Evolutionary conservation across 164 flowering plant genomes (phyloP).

Genomic region (Magnolia changhungtana): DNA sequence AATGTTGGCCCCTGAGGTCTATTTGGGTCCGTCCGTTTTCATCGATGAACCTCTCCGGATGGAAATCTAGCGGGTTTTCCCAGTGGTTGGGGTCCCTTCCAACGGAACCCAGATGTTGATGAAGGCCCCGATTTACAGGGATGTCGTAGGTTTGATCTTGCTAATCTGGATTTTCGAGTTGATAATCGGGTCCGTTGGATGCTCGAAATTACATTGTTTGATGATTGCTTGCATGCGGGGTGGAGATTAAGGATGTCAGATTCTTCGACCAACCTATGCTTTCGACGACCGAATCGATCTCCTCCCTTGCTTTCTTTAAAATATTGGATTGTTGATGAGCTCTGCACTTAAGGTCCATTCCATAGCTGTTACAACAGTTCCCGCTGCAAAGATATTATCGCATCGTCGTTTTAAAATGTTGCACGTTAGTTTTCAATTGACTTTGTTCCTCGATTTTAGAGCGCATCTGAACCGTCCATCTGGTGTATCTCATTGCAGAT

Average conservation of each 20-base stretch:
- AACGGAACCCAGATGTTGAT: slow-evolving; percentile 58
- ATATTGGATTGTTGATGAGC: slow-evolving; percentile 37
- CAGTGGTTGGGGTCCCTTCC: slow-evolving; percentile 53
- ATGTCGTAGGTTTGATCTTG: slow-evolving; percentile 38
- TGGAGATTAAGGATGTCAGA: slow-evolving; percentile 31
- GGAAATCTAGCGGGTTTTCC: slow-evolving; percentile 49
- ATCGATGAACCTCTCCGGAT: slow-evolving; percentile 54
- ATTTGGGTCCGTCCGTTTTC: slow-evolving; percentile 10
- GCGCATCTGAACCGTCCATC: no score
- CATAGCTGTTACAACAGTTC: slow-evolving; percentile 37
- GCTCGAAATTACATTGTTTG: no score
- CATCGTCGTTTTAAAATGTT: not conserved
- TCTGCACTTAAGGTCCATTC: slow-evolving; percentile 59
- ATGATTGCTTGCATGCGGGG: slow-evolving; percentile 41
- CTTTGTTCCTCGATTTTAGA: no score
- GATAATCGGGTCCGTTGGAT: slow-evolving; percentile 45
- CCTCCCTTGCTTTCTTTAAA: slow-evolving; percentile 30
- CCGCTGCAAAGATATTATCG: slow-evolving; percentile 44
- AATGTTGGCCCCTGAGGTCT: slow-evolving; percentile 40
- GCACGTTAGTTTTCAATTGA: no score
- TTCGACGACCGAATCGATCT: slow-evolving; percentile 36
- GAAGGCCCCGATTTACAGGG: slow-evolving; percentile 31
- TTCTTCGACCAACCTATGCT: slow-evolving; percentile 29
- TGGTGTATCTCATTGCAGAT: no score
- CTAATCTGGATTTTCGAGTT: slow-evolving; percentile 33